Evolutionary conservation across 2,329 filamentous ascomycete species (phyloP).

Genomic region (Fusarium sororula): DNA sequence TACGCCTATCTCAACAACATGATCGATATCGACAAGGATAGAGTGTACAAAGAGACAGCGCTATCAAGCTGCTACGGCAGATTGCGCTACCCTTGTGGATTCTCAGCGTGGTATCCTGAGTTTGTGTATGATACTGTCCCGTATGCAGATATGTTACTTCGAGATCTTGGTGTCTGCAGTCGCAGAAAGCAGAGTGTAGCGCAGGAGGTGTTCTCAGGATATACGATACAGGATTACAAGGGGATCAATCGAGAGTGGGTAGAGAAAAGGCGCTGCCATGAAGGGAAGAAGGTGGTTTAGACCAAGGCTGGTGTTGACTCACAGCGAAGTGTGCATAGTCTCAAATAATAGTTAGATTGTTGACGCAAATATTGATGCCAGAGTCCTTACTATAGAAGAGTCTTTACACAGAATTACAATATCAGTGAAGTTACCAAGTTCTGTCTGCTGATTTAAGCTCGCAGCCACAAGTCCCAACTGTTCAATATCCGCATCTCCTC

Average conservation of each 20-base stretch:
- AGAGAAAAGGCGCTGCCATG: fast-evolving
- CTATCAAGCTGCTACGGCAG: not conserved
- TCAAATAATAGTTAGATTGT: too few species aligned
- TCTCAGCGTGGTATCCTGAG: not conserved
- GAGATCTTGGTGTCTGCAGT: not conserved
- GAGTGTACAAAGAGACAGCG: not conserved
- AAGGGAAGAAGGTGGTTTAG: not conserved
- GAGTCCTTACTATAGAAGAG: too few species aligned
- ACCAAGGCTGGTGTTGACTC: fast-evolving
- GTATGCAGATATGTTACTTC: not conserved
- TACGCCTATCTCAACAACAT: not conserved
- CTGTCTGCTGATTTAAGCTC: too few species aligned
- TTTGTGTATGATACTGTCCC: not conserved
- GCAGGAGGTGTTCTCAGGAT: not conserved
- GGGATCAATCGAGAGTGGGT: not conserved
- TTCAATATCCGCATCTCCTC: fast-evolving
- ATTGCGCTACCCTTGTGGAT: not conserved
- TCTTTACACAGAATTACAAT: fast-evolving
- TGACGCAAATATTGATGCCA: fast-evolving
- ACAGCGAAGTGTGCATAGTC: fast-evolving
- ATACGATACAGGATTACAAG: not conserved
- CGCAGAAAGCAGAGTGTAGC: not conserved
- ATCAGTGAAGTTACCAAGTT: too few species aligned
- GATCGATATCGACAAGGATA: fast-evolving
- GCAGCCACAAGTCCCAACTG: too few species aligned